These are phyloP conservation scores for Neopestalotiopsis clavispora DNA, from an alignment of 2,329 filamentous ascomycete species.

Conservation along the genomic window DNA sequence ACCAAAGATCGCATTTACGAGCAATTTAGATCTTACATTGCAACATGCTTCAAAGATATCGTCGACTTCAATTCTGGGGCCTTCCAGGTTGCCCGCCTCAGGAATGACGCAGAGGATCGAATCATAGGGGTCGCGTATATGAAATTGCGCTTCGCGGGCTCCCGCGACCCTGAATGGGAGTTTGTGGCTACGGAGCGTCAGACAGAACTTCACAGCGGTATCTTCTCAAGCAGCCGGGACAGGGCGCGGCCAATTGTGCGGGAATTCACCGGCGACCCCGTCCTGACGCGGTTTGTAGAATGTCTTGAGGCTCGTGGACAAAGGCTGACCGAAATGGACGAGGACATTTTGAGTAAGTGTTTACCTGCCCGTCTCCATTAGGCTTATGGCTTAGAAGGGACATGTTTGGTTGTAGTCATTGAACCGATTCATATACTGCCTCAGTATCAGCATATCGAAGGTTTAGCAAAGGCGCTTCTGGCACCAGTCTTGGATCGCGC, in stretches of 20 bases:
- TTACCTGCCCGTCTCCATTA: neutral
- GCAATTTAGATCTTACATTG: neutral
- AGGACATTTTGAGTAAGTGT: slow-evolving; percentile 1
- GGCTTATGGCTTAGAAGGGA: neutral
- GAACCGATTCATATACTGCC: slow-evolving; percentile 5
- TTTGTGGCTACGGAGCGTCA: neutral
- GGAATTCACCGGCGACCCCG: slow-evolving; percentile 4
- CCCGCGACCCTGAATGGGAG: neutral
- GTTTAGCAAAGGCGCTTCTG: neutral
- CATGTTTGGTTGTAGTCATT: neutral
- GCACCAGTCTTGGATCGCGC: neutral
- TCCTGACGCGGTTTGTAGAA: neutral
- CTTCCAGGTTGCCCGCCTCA: neutral
- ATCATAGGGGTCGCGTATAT: neutral
- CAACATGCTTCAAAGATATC: neutral
- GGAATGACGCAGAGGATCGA: neutral
- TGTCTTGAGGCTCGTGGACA: neutral
- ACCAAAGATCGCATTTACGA: slow-evolving; percentile 9
- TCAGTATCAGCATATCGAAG: slow-evolving; percentile 7
- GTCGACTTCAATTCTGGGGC: neutral
- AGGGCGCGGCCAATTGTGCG: neutral
- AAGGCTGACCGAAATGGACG: neutral
- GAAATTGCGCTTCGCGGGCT: slow-evolving; percentile 3
- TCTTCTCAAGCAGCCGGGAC: neutral
- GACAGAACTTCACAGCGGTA: neutral